Conservation (phyloP, 768 basidiomycete genomes). For the Auriculariales sp. region DNA sequence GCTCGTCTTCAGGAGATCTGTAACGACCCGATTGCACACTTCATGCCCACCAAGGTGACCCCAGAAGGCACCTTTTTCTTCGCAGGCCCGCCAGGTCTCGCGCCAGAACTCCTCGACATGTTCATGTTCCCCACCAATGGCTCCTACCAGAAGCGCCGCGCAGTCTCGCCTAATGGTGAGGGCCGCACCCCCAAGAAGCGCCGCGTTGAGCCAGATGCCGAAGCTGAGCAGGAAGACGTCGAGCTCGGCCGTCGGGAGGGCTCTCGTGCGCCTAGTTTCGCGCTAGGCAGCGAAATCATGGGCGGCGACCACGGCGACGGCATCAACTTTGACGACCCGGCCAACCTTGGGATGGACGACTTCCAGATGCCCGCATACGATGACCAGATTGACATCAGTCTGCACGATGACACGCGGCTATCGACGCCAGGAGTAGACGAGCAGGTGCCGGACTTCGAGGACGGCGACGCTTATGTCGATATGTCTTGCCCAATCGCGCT, state of each 20-base stretch:
- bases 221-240: slow-evolving; percentile 44
- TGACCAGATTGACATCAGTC: slow-evolving; percentile 17
- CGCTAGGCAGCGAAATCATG: slow-evolving; percentile 39
- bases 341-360: slow-evolving; percentile 40
- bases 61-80: slow-evolving; percentile 55
- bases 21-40: slow-evolving; percentile 71
- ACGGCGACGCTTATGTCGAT: slow-evolving; percentile 54
- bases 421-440: slow-evolving; percentile 55
- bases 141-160: slow-evolving; percentile 43
- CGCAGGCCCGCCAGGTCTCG: slow-evolving; percentile 73
- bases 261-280: slow-evolving; percentile 47
- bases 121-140: slow-evolving; percentile 47
- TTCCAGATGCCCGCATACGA: slow-evolving; percentile 58
- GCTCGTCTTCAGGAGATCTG: slow-evolving; percentile 80
- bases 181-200: slow-evolving; percentile 45
- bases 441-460: slow-evolving; percentile 30
- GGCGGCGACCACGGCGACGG: slow-evolving; percentile 32
- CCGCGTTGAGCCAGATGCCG: slow-evolving; percentile 30
- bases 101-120: slow-evolving; percentile 66
- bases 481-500: slow-evolving; percentile 62
- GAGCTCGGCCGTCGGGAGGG: slow-evolving; percentile 58
- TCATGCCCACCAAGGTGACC: slow-evolving; percentile 68
- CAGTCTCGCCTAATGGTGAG: slow-evolving; percentile 36
- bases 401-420: slow-evolving; percentile 21
- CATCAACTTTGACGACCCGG: slow-evolving; percentile 36